Evolutionary conservation across 345 rosid species (phyloP).

Genomic region (Syzygium aqueum): DNA sequence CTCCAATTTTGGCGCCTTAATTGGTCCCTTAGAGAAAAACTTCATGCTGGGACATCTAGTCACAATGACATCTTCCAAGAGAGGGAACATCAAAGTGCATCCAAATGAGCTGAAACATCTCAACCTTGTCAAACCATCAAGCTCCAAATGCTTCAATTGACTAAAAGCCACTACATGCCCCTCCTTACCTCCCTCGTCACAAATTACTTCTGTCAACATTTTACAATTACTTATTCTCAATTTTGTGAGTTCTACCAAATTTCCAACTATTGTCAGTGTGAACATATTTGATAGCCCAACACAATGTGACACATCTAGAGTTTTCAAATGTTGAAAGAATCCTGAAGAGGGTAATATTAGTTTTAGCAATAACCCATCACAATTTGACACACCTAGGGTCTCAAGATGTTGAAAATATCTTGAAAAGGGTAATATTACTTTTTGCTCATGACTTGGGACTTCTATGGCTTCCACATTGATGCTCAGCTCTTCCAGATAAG

Average conservation of each 20-base stretch:
- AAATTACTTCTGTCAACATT: neutral
- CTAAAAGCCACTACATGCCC: neutral
- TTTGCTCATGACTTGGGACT: neutral
- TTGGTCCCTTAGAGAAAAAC: neutral
- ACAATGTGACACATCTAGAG: neutral
- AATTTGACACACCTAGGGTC: neutral
- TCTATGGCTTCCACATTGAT: neutral
- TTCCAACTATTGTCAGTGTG: neutral
- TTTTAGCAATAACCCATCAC: neutral
- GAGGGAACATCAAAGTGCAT: neutral
- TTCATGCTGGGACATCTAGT: neutral
- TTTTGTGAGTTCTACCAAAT: neutral
- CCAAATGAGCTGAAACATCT: neutral
- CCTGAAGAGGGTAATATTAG: neutral
- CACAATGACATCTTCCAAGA: neutral
- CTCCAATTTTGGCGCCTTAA: neutral
- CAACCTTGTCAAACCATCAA: neutral
- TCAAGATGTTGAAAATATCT: neutral
- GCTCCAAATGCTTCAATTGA: neutral
- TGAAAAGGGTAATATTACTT: neutral
- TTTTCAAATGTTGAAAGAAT: neutral
- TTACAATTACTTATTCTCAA: neutral
- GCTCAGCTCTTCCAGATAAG: neutral
- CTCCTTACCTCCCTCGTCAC: neutral
- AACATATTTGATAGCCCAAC: neutral